Conservation (phyloP, 2,329 filamentous ascomycete genomes). For the Coniosporium tulheliwenetii region DNA sequence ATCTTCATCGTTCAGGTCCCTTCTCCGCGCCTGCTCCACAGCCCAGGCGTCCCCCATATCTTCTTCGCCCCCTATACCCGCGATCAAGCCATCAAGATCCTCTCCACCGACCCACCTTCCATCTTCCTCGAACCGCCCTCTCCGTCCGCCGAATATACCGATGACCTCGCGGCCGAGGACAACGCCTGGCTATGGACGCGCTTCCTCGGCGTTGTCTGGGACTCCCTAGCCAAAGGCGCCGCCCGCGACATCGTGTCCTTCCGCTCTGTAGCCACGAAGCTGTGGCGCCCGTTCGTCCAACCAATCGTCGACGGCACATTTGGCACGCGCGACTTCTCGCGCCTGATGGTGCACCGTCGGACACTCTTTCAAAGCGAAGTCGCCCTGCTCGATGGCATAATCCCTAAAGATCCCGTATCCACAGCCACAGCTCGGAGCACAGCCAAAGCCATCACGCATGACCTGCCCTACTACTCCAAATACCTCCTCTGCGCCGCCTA, state of each 20-base stretch:
- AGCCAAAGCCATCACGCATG: constrained; percentile 14
- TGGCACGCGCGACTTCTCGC: constrained; percentile 66
- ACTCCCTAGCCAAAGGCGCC: constrained; percentile 67
- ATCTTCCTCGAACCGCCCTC: constrained; percentile 25
- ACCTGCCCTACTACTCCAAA: constrained; percentile 56
- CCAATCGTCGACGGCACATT: constrained; percentile 63
- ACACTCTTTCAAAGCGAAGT: constrained; percentile 57
- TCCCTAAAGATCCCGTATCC: constrained; percentile 10
- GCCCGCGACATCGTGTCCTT: constrained; percentile 67
- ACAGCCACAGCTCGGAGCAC: constrained; percentile 1
- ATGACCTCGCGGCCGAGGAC: constrained; percentile 35
- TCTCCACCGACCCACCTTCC: constrained; percentile 40
- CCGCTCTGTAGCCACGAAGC: constrained; percentile 48
- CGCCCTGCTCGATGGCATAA: constrained; percentile 50
- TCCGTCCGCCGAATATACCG: constrained; percentile 30
- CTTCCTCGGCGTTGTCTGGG: constrained; percentile 74
- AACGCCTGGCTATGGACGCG: constrained; percentile 60
- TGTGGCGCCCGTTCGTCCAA: constrained; percentile 76
- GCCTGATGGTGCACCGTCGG: constrained; percentile 58
- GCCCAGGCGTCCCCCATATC: constrained; percentile 56
- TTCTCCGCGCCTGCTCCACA: constrained; percentile 52
- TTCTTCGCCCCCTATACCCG: constrained; percentile 77
- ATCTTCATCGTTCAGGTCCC: constrained; percentile 65
- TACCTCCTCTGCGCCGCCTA: constrained; percentile 64
- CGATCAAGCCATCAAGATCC: constrained; percentile 60